Base-by-base conservation (phyloP, 2,329 filamentous ascomycete species). In the Epicoccum nigrum region DNA sequence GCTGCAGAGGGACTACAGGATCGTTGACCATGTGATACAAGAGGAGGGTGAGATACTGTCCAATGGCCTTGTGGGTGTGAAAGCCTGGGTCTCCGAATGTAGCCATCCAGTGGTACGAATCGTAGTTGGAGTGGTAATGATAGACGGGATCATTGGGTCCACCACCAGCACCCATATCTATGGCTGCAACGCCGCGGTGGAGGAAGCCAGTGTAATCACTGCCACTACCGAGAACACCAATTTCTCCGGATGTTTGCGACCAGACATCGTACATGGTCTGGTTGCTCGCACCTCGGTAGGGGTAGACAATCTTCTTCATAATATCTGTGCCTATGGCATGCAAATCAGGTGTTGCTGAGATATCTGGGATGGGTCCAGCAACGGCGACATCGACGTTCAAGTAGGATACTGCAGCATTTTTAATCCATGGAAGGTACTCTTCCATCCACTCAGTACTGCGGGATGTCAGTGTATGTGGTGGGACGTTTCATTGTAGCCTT, bases 351-450 rank as follows among this genome's bases (percentile, higher is more conserved):
- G 74, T 72, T 4, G 75, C 74, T 7, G 68, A 62, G 19, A 76
- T 49, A 6, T 66, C 67, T 4, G 69, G 76, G 5, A 74, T 66
- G 4, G 72, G 76, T 0, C 79, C 79, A 5, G 74, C 73, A 2
- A 76, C 74, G 0, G 77, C 80, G 2, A 79, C 71, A 35, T 82
- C 80, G 27, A 82, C 69, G 59, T 83, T 83, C 39, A 83, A 70
- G 43, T 83, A 81, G 0, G 77, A 74, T 3, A 80, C 71, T 2
- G 74, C 73, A 4, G 76, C 69, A 2, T 60, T 69, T 39, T 70
- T 75, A 30, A 81, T 63, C 77, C 77, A 80, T 2, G 75, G 76
- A 16, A 79, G 66, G 62, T 76, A 78, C 56, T 80, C 78, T 56
- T 81, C 78, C 37, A 80, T 74, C 76, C 76, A 80, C 55, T 80